Conservation (phyloP, 1,139 yeast species). For the Pichia sp. region DNA sequence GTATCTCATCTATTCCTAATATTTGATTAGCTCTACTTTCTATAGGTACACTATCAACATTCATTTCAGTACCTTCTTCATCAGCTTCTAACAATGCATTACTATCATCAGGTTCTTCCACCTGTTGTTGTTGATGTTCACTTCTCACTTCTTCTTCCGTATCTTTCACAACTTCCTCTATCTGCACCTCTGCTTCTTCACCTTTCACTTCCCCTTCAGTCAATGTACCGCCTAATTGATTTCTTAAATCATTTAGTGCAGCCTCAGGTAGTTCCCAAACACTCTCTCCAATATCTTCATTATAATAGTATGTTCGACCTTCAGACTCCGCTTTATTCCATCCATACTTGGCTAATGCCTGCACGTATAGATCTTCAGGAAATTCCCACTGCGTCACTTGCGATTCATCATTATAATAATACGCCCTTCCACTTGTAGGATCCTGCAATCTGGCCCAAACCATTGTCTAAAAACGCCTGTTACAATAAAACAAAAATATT, state of each 20-base stretch:
- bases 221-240: conserved; percentile 6
- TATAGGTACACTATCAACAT: neutral
- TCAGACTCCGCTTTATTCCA: conserved; percentile 68
- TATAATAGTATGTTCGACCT: conserved; percentile 63
- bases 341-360: conserved; percentile 32
- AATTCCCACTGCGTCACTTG: conserved; percentile 77
- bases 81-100: neutral
- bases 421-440: conserved; percentile 53
- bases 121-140: neutral
- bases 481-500: no score
- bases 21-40: conserved; percentile 6
- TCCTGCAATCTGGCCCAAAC: conserved; percentile 63
- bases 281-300: conserved; percentile 56
- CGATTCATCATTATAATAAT: conserved; percentile 63
- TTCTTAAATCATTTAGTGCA: conserved; percentile 15
- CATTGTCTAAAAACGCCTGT: no score
- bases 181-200: conserved; percentile 3
- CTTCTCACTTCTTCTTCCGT: neutral
- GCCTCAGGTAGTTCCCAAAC: conserved; percentile 74
- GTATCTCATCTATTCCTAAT: neutral
- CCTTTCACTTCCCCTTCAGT: conserved; percentile 12
- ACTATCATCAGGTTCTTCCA: neutral
- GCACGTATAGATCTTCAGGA: conserved; percentile 46
- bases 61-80: no score
- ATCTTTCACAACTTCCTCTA: neutral